Base-by-base conservation (phyloP, 371 early-diverging fungal genomes). In the Mucor irregularis region DNA sequence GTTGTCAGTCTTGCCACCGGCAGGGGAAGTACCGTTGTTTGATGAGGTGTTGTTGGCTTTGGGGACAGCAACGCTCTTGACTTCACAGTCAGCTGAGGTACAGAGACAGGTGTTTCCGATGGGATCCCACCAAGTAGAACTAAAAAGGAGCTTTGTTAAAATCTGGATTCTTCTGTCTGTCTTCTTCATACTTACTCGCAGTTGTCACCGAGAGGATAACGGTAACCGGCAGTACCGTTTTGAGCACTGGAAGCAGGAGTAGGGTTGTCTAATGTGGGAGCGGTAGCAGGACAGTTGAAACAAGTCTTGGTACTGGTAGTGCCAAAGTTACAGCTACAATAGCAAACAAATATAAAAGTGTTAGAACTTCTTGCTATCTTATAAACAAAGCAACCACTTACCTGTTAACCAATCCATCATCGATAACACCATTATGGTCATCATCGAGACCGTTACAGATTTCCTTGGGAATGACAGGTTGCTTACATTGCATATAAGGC, bases 401-500 rank as follows among this genome's bases (percentile, higher is more conserved):
- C 72, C 51, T 64, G 52, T 73, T 71, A 7, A 74, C 31, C 21
- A 78, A 43, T 2, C 69, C 71, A 35, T 71, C 75, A 52, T 86
- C 84, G 10, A 75, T 56, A 2, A 61, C 35, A 7, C 72, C 78
- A 22, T 77, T 64, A 29, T 76, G 73, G 17, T 81, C 73, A 56
- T 86, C 83, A 58, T 84, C 85, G 31, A 87, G 53, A 16, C 90
- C 90, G 64, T 90, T 88, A 68, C 90, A 90, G 49, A 90, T 88
- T 52, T 84, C 82, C 45, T 79, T 76, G 55, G 77, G 54, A 35
- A 85, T 74, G 0, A 73, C 77, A 17, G 88, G 83, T 43, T 73
- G 60, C 21, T 69, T 61, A 62, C 86, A 86, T 59, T 74, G 75
- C 73, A 86, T 80, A 62, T 83, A 82, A 2, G 65, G 56, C 31